Conservation (phyloP, 345 rosid species). For the Litchi chinensis region DNA sequence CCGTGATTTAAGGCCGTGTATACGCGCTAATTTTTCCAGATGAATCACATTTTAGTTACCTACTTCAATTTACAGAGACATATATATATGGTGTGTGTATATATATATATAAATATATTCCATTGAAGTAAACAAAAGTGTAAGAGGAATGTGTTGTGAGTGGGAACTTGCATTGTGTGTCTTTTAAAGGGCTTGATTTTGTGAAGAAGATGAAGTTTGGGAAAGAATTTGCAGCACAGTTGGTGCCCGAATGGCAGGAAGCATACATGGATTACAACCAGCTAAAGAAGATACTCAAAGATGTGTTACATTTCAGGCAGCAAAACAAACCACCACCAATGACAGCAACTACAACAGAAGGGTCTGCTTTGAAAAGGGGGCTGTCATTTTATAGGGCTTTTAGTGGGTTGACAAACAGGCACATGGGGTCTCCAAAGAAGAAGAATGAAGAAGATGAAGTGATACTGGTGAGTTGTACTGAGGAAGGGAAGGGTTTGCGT, state of each 20-base stretch:
- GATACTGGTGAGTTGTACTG: conserved; percentile 45
- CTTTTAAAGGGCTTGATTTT: not conserved
- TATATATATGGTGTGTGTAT: too few species aligned
- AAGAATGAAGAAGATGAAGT: conserved; percentile 48
- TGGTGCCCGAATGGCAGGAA: conserved; percentile 86
- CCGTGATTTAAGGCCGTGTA: too few species aligned
- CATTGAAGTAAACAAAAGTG: too few species aligned
- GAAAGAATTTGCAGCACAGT: conserved; percentile 65
- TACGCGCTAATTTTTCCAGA: too few species aligned
- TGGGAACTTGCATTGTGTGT: too few species aligned
- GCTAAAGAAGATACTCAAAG: conserved; percentile 59
- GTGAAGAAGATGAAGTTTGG: conserved; percentile 71
- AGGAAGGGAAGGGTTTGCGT: conserved; percentile 26
- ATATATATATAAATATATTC: too few species aligned
- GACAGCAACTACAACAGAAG: conserved; percentile 14
- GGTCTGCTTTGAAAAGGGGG: conserved; percentile 37
- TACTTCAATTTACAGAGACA: too few species aligned
- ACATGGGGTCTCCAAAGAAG: conserved; percentile 31
- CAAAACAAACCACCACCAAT: conserved; percentile 22
- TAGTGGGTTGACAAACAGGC: conserved; percentile 61
- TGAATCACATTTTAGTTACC: too few species aligned
- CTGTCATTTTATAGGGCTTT: conserved; percentile 64
- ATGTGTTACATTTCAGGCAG: conserved; percentile 31
- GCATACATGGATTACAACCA: conserved; percentile 82
- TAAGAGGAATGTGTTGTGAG: too few species aligned